Evolutionary conservation across 1,284 basidiomycete species (phyloP), one percentile per base, ranked within the genome.

Genomic region (Ustilago sp.): DNA sequence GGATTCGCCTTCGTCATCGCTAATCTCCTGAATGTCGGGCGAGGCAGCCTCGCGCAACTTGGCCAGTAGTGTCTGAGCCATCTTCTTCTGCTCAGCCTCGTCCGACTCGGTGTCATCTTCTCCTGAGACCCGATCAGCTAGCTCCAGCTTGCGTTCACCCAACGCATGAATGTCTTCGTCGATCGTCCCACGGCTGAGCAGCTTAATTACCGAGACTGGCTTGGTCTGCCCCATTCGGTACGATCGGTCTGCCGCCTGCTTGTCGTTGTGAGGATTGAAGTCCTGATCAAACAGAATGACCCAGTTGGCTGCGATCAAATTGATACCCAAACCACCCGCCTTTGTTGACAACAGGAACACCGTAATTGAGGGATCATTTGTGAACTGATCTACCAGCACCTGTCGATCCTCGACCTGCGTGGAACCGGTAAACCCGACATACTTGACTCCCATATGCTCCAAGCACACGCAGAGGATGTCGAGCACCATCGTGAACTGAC

Each of bases 211-310:
- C 0, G 90, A 89, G 4, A 97, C 94, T 64, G 95, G 91, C 59
- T 91, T 90, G 83, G 93, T 94, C 86, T 97, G 95, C 17, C 94
- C 96, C 79, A 99, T 98, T n/a, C 97, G 92, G 86, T 98, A 99
- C 34, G 95, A 95, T 41, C 97, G 91, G 86, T 99, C 97, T 63
- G 96, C 94, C 0, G 97, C 97, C 88, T 99, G 96, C 72, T 93
- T 91, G 88, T 98, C 96, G 78, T 90, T 90, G 81, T 90, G 89
- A 36, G 89, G 87, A 38, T 80, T 81, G 48, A 82, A 83, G 86
- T 99, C 97, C 86, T 98, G 95, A 86, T 99, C 97, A 85, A 96
- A 98, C 89, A 87, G 72, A 28, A 86, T 80, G 28, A 85, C 81
- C 83, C 78, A 83, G 95, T 93, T 86, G 93, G 57, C 94, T 91